Percentiles rank a stretch among this genome's conserved stretches.
phyloP scores from a whole-genome alignment of 768 basidiomycete genomes.

The Mrakia frigida region DNA sequence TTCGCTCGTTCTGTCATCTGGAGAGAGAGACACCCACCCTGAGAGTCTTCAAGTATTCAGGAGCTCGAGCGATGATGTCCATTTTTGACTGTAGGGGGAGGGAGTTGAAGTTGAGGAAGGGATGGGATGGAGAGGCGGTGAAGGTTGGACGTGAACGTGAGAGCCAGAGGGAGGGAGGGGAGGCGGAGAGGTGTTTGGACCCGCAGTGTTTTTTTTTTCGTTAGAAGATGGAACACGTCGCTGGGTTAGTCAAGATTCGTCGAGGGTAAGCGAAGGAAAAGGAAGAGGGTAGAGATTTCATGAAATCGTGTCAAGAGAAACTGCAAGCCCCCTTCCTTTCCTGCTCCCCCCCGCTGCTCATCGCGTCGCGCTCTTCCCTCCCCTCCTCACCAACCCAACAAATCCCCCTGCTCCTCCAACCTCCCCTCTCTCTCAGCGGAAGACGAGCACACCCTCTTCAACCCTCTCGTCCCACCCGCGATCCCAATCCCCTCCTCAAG shows the following conservation, averaged over 20 bases:
- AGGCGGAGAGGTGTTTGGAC: not conserved
- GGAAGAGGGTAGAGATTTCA: not conserved
- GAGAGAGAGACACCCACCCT: constrained; percentile 37
- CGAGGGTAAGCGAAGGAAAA: no score
- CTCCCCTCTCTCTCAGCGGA: not conserved
- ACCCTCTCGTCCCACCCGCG: not conserved
- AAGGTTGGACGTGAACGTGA: not conserved
- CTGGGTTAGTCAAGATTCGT: not conserved
- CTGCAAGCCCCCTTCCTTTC: no score
- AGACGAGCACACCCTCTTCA: not conserved
- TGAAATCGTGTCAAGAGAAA: not conserved
- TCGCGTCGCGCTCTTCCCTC: not conserved
- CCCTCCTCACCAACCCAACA: not conserved
- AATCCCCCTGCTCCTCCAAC: not conserved
- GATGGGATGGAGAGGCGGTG: not conserved
- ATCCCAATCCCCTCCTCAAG: not conserved
- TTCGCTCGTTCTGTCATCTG: not conserved
- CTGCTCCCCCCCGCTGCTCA: no score
- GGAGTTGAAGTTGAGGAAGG: not conserved
- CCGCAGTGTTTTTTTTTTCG: no score
- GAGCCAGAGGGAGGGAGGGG: not conserved
- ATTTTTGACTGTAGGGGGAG: constrained; percentile 34
- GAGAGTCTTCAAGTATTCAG: constrained; percentile 42
- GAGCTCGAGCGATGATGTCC: constrained; percentile 42
- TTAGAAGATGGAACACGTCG: no score